Percentiles rank a stretch among this genome's conserved stretches.
Evolutionary conservation across 768 basidiomycete genomes (phyloP).

Genomic region (Lentinula raphanica): DNA sequence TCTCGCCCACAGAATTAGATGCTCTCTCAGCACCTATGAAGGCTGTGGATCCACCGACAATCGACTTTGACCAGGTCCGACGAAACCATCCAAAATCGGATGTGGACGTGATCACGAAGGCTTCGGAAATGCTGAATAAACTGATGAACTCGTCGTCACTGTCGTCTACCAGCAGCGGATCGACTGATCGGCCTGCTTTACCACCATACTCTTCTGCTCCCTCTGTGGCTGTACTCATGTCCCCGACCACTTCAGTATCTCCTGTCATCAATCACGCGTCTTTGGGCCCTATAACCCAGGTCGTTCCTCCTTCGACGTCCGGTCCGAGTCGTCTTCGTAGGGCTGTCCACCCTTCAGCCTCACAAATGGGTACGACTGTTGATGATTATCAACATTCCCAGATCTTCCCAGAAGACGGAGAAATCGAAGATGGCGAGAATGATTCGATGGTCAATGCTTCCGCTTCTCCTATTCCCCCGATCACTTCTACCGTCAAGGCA

Average conservation of each 20-base stretch:
- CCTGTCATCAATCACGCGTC: neutral
- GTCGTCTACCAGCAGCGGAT: neutral
- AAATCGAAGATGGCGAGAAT: neutral
- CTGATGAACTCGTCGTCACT: neutral
- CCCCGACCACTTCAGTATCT: neutral
- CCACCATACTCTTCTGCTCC: neutral
- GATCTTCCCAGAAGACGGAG: neutral
- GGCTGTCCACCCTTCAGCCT: neutral
- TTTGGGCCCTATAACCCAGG: neutral
- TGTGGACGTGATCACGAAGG: conserved; percentile 1
- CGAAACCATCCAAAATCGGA: neutral
- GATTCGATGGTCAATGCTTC: neutral
- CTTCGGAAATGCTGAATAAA: neutral
- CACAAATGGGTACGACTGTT: neutral
- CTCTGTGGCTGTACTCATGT: neutral
- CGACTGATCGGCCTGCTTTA: neutral
- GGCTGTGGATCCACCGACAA: neutral
- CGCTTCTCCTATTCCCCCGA: neutral
- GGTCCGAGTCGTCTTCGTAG: neutral
- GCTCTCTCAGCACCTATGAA: neutral
- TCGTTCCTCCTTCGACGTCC: neutral
- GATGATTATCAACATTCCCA: neutral
- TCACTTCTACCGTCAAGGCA: neutral
- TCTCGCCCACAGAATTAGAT: neutral
- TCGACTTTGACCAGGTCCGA: neutral